These are phyloP conservation scores for Lunularia cruciata DNA, from an alignment of 225 moss, liverwort and hornwort genomes.

Conservation along the genomic window DNA sequence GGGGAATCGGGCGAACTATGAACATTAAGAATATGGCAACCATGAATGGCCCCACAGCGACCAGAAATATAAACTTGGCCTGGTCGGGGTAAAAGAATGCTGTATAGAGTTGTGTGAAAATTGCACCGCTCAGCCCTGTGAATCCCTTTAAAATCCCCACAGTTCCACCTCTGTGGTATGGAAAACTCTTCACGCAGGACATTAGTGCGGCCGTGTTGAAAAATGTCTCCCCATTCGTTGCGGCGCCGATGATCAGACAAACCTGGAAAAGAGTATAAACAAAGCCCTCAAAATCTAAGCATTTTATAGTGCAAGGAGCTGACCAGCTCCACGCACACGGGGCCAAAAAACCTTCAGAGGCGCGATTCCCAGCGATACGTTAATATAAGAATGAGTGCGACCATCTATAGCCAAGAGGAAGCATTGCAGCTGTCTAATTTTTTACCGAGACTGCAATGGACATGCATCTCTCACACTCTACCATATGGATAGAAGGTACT, in stretches of 20 bases:
- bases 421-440: no score
- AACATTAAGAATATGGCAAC: conserved; percentile 70
- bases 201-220: conserved; percentile 89
- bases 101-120: conserved; percentile 75
- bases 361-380: no score
- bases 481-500: no score
- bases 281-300: no score
- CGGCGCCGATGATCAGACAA: conserved; percentile 61
- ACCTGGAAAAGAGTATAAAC: no score
- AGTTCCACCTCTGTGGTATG: conserved; percentile 72
- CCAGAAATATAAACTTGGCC: conserved; percentile 80
- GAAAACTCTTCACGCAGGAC: conserved; percentile 78
- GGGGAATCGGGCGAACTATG: conserved; percentile 55
- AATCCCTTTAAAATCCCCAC: conserved; percentile 95
- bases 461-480: no score
- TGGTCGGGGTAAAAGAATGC: conserved; percentile 80
- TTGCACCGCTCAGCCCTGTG: conserved; percentile 81
- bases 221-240: conserved; percentile 85
- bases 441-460: no score
- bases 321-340: no score
- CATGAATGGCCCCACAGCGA: conserved; percentile 70
- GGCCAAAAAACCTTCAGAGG: no score
- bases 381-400: no score
- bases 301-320: no score
- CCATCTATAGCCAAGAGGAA: no score